Percentiles rank a stretch among this genome's conserved stretches.
phyloP scores from a whole-genome alignment of 2,329 filamentous ascomycete genomes.

The Ophiostoma piceae region DNA sequence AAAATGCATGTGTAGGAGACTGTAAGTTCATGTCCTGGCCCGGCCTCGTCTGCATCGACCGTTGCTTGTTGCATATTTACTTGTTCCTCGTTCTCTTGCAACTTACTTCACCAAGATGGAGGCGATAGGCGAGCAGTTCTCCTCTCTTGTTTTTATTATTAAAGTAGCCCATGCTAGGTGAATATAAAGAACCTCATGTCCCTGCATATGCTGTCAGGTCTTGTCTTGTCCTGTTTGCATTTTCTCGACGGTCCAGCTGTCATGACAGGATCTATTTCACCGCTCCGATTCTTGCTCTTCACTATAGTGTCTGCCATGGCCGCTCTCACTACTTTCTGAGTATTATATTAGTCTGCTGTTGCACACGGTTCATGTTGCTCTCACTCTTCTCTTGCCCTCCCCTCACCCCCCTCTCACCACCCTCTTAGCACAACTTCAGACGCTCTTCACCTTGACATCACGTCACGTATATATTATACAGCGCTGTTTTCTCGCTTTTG shows the following conservation, averaged over 20 bases:
- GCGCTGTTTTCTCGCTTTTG: background rate
- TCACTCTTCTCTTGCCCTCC: background rate
- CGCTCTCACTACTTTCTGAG: background rate
- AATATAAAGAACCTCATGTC: background rate
- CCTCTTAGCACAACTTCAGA: background rate
- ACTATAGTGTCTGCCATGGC: background rate
- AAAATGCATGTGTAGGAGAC: background rate
- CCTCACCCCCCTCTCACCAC: background rate
- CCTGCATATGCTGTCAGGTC: background rate
- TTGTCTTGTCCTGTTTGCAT: constrained; percentile 9
- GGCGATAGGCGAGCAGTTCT: background rate
- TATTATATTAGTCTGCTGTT: background rate
- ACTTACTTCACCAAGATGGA: background rate
- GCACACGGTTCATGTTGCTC: background rate
- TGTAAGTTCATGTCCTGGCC: background rate
- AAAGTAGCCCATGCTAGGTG: background rate
- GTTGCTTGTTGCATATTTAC: background rate
- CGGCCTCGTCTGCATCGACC: background rate
- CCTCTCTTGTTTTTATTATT: background rate
- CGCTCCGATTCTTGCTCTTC: background rate
- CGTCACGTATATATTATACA: background rate
- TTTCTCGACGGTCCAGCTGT: background rate
- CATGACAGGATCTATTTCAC: background rate
- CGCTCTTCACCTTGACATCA: background rate
- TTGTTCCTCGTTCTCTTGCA: background rate